A percentile compares a stretch with the other conserved stretches of the same genome.
phyloP scores from a whole-genome alignment of 2,329 filamentous ascomycete genomes.

The Trichoderma sp. region DNA sequence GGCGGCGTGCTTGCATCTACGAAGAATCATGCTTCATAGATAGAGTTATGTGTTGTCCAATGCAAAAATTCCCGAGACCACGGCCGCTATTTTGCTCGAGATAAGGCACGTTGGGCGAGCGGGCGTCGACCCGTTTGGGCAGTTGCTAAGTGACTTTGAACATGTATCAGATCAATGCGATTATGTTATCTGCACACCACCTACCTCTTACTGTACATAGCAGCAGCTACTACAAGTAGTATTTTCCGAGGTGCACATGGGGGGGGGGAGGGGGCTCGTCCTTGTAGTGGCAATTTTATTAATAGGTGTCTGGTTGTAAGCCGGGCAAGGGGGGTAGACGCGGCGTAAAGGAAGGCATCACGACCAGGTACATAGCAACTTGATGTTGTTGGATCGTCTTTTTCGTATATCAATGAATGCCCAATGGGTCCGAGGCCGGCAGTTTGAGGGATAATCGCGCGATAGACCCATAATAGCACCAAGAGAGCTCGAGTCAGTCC shows the following conservation, averaged over 20 bases:
- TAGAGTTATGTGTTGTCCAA: conserved; percentile 7
- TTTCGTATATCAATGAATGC: neutral
- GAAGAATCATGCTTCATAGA: conserved; percentile 9
- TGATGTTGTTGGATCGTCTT: neutral
- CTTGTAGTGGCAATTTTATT: neutral
- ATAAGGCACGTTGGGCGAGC: conserved; percentile 9
- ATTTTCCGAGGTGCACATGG: neutral
- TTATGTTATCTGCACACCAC: conserved; percentile 6
- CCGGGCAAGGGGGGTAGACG: neutral
- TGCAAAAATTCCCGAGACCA: neutral
- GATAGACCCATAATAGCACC: neutral
- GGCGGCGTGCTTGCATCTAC: neutral
- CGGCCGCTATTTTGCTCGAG: neutral
- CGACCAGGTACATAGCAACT: neutral
- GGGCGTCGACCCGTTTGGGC: conserved; percentile 14
- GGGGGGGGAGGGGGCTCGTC: neutral
- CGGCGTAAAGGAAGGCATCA: neutral
- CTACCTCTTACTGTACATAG: neutral
- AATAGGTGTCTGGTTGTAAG: neutral
- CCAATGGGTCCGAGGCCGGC: neutral
- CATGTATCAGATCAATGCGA: neutral
- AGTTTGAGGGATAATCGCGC: neutral
- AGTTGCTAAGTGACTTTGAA: neutral
- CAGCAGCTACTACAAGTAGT: neutral
- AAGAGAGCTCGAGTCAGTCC: neutral